A percentile compares a stretch with the other conserved stretches of the same genome.
Conservation (phyloP, 176 grass and related monocot genomes). For the Oropetium thomaeum region DNA sequence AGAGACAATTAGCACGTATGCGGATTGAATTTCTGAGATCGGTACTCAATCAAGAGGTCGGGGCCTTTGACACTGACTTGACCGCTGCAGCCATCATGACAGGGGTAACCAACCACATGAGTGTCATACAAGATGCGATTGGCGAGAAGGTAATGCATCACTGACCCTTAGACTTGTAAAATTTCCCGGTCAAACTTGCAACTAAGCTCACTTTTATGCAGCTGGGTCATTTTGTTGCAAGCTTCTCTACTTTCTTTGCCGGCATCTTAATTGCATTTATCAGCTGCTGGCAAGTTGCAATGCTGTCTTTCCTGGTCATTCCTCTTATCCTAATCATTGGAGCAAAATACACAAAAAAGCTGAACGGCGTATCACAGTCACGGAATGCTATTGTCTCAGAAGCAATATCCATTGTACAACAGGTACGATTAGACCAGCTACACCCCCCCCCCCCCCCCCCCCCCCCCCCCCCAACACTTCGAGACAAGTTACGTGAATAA, state of each 20-base stretch:
- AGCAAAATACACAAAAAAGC: slow-evolving; percentile 42
- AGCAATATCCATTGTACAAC: slow-evolving; percentile 54
- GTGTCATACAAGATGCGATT: slow-evolving; percentile 65
- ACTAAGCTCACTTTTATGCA: slow-evolving; percentile 30
- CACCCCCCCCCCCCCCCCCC: no score
- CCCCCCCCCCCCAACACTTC: no score
- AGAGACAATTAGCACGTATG: slow-evolving; percentile 59
- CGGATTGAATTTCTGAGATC: slow-evolving; percentile 51
- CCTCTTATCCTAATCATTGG: slow-evolving; percentile 57
- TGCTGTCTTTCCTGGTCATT: slow-evolving; percentile 50
- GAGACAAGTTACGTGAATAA: no score
- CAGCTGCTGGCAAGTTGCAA: slow-evolving; percentile 62
- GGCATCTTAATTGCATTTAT: slow-evolving; percentile 44
- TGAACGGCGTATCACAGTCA: slow-evolving; percentile 33
- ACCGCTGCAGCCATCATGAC: slow-evolving; percentile 50
- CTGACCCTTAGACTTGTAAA: background rate
- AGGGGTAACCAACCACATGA: slow-evolving; percentile 64
- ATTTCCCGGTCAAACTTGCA: background rate
- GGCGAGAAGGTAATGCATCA: slow-evolving; percentile 62
- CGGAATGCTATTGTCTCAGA: slow-evolving; percentile 42
- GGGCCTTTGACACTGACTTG: slow-evolving; percentile 62
- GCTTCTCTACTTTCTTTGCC: slow-evolving; percentile 61
- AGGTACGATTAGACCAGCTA: slow-evolving; percentile 37
- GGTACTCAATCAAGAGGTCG: slow-evolving; percentile 61
- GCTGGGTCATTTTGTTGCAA: slow-evolving; percentile 62